phyloP scores from a whole-genome alignment of 768 basidiomycete species.

The Cyathus striatus region DNA sequence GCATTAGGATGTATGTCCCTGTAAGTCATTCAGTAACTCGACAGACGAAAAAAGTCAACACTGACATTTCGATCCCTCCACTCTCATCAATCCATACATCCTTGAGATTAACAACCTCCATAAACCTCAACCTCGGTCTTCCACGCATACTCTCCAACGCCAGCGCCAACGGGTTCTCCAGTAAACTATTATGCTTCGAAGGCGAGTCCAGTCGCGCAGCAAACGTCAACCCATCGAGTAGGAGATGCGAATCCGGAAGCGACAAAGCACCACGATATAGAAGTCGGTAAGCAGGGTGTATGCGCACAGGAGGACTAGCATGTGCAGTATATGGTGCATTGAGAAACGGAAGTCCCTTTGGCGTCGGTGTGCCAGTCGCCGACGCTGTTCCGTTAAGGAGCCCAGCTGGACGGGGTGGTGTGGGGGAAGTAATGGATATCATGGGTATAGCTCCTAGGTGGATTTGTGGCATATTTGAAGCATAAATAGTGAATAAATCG shows the following conservation, averaged over 20 bases:
- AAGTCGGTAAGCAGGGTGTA: slow-evolving; percentile 45
- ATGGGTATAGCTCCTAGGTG: background rate
- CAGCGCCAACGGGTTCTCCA: slow-evolving; percentile 66
- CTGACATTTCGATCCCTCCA: slow-evolving; percentile 38
- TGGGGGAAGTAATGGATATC: background rate
- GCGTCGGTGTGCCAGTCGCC: background rate
- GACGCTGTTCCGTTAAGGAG: too few relatives aligned
- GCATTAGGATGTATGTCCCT: slow-evolving; percentile 73
- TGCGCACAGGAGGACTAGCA: background rate
- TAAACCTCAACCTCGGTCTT: slow-evolving; percentile 54
- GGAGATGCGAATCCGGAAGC: slow-evolving; percentile 65
- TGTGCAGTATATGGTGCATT: background rate
- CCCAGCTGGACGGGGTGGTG: background rate
- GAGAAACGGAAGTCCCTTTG: background rate
- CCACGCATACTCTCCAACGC: slow-evolving; percentile 81
- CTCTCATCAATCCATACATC: slow-evolving; percentile 59
- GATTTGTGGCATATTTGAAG: background rate
- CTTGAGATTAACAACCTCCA: slow-evolving; percentile 45
- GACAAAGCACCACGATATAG: slow-evolving; percentile 75
- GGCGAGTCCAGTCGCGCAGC: slow-evolving; percentile 41
- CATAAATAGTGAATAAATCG: background rate
- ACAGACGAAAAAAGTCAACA: slow-evolving; percentile 4
- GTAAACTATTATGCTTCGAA: slow-evolving; percentile 39
- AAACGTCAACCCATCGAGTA: slow-evolving; percentile 73
- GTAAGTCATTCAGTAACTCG: background rate